Percentiles rank a stretch among this genome's conserved stretches.
Evolutionary conservation across 108 stramenopile species (phyloP).

Genomic region (Discostella pseudostelligera): DNA sequence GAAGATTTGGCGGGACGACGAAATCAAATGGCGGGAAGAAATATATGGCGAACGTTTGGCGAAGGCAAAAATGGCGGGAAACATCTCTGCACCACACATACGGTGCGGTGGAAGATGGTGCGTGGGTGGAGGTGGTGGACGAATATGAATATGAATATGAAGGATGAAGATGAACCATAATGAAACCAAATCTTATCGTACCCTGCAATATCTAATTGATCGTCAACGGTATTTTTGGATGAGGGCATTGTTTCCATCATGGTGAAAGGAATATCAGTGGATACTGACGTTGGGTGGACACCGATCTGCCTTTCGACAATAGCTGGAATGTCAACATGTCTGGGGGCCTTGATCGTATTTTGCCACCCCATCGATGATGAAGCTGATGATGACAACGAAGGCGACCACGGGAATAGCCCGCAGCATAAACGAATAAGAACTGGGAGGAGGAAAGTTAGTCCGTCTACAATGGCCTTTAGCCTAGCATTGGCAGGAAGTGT

Average conservation of each 20-base stretch:
- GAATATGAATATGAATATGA: too few relatives aligned
- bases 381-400: conserved; percentile 9
- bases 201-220: too few relatives aligned
- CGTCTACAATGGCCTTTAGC: conserved; percentile 59
- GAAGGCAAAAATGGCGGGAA: too few relatives aligned
- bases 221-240: not conserved
- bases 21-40: too few relatives aligned
- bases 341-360: conserved; percentile 75
- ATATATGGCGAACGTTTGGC: too few relatives aligned
- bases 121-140: too few relatives aligned
- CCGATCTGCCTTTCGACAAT: conserved; percentile 62
- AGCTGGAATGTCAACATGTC: conserved; percentile 70
- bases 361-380: conserved; percentile 41
- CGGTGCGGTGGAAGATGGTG: too few relatives aligned
- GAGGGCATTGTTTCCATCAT: not conserved
- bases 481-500: conserved; percentile 40
- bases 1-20: too few relatives aligned
- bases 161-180: too few relatives aligned
- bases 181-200: too few relatives aligned
- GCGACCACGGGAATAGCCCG: conserved; percentile 1
- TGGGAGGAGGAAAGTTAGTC: conserved; percentile 33
- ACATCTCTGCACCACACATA: too few relatives aligned
- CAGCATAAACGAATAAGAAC: not conserved
- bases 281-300: conserved; percentile 40
- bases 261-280: conserved; percentile 27